Base-by-base conservation (phyloP, 768 basidiomycete species). In the Lyophyllum shimeji region DNA sequence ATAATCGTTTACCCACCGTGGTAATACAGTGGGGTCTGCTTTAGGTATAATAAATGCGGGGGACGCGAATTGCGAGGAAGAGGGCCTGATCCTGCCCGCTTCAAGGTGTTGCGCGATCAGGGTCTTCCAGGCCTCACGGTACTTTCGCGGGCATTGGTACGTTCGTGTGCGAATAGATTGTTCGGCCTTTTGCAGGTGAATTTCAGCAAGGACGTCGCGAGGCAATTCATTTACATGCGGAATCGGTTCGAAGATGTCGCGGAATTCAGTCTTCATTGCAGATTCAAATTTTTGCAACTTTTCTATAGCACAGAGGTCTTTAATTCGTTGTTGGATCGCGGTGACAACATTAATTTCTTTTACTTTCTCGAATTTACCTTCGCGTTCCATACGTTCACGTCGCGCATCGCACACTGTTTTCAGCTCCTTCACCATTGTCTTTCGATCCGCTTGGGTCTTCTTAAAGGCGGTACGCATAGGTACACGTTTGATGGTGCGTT, bases 21-120 rank as follows among this genome's bases (percentile, higher is more conserved):
- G 75, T 0, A 71, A 31, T 0, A 59, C 72, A 0, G 47, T 61
- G 0, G 57, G 53, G 42, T 74, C 69, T 0, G 66, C 44, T 43
- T 75, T 75, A 0, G 68, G 74, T 3, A 78, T 70, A 0, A 78
- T 63, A 52, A 78, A 80, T 0, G 68, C 64, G 0, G 73, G 76
- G 0, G 70, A 80, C 0, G 71, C 69, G 42, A 64, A 68, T 0
- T 46, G 40, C 0, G 67, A 72, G 0, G 59, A 58, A 0, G 71
- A 77, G 0, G 66, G 70, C 0, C 60, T 54, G 0, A 79, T 66
- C 0, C 63, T 52, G 0, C 76, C 74, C 1, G 70, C 66, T 0
- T 60, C 64, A 0, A 78, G 46, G 49, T 76, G 73, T 18, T 71
- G 55, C 0, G 75, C 47, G 0, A 80, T 62, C 0, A 79, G 57